Evolutionary conservation across 768 basidiomycete species (phyloP), one percentile per base, ranked within the genome.

Genomic region (Cubamyces sp.): DNA sequence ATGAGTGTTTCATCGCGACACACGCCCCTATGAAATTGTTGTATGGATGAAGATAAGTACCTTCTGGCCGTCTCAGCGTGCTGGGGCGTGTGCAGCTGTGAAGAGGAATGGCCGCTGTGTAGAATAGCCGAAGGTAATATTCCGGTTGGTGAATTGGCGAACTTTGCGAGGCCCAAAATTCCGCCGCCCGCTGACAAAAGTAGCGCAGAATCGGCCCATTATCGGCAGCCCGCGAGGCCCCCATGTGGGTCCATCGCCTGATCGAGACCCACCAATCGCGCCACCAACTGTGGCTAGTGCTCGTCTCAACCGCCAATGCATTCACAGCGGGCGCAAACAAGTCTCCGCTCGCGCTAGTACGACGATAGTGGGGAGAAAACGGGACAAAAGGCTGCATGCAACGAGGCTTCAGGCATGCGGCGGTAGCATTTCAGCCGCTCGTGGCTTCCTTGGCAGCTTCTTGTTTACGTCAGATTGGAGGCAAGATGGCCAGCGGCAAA

Each of bases 181-280:
- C 57, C 41, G 57, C 54, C 54, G 43, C 28, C 37, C 9, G 21
- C 25, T 46, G 56, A 57, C 47, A 39, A 37, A 46, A 21, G 21
- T 21, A 12, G 23, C 45, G 11, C 19, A 23, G 15, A 42, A 59
- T 64, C 62, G 62, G 62, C 25, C 40, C n/a, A 39, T 64, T 23
- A 37, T 64, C 62, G 62, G 62, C 62, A 55, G 30, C 34, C 9
- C 34, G 5, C 6, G 34, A 34, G 34, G 9, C 34, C 30, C 34
- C 57, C 62, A 46, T 60, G 53, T 59, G 62, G 57, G 62, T 60
- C 62, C 62, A 59, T 48, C 40, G 42, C 55, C 34, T 15, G 45
- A 51, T 52, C 61, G 26, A 48, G 49, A 12, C 53, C 23, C 43
- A 40, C 34, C 52, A 39, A 34, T 23, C 47, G 34, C 21, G 51